Conservation (phyloP, 805 yeast species). For the Pichia gijzeniarum region DNA sequence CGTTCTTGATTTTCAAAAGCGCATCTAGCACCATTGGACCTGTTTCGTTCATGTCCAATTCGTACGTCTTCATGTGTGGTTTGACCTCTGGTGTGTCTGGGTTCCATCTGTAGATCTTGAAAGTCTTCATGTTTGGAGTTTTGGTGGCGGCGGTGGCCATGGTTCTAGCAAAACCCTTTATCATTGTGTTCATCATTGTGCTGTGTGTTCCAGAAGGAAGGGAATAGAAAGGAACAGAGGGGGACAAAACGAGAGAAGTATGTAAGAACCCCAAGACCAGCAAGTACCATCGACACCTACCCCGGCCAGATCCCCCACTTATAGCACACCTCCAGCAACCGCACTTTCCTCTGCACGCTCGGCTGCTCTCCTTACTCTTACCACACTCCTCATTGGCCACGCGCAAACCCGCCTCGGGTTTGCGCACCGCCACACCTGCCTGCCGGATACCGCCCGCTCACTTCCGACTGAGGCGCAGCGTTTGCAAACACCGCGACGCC, state of each 20-base stretch:
- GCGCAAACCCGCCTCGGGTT: not conserved
- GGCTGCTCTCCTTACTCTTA: not conserved
- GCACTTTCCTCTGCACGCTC: not conserved
- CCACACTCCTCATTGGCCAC: not conserved
- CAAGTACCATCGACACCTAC: too few relatives aligned
- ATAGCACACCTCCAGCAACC: not conserved
- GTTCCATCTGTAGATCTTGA: constrained; percentile 95
- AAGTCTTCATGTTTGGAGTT: constrained; percentile 63
- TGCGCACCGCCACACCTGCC: too few relatives aligned
- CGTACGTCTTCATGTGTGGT: constrained; percentile 79
- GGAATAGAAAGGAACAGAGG: too few relatives aligned
- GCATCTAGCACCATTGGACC: constrained; percentile 99
- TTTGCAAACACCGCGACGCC: too few relatives aligned
- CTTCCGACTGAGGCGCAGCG: too few relatives aligned
- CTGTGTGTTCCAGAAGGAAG: too few relatives aligned
- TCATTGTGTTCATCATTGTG: constrained; percentile 4
- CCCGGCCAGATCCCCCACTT: too few relatives aligned
- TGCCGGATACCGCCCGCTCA: too few relatives aligned
- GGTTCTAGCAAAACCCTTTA: constrained; percentile 15
- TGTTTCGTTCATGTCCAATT: constrained; percentile 81
- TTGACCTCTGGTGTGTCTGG: constrained; percentile 93
- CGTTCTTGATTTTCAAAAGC: constrained; percentile 87
- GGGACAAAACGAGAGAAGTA: too few relatives aligned
- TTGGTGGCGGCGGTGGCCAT: constrained; percentile 54
- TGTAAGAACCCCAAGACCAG: too few relatives aligned